Percentiles rank a stretch among this genome's conserved stretches.
Conservation (phyloP, 352 stramenopile genomes). For the Phytopythium sindhum region DNA sequence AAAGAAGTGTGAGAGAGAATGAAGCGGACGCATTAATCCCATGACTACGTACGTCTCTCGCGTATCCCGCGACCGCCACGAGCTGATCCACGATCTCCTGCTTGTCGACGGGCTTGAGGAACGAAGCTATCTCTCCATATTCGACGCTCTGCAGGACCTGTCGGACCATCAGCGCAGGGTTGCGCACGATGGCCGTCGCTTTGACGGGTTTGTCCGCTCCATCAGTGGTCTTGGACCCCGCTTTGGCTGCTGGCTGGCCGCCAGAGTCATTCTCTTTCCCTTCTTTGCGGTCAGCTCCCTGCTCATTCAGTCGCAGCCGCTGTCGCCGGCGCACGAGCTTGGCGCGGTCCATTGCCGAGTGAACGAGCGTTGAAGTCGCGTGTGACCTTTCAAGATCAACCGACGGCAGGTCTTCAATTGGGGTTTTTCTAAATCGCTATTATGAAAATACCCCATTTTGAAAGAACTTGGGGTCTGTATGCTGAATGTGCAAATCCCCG, state of each 20-base stretch:
- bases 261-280: conserved; percentile 16
- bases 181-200: conserved; percentile 6
- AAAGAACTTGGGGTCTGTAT: not conserved
- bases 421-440: not conserved
- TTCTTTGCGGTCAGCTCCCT: conserved; percentile 9
- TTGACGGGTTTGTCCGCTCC: not conserved
- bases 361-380: not conserved
- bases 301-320: conserved; percentile 26
- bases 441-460: not conserved
- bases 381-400: conserved; percentile 11
- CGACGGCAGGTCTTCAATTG: not conserved
- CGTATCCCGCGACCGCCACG: conserved; percentile 35
- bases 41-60: conserved; percentile 30
- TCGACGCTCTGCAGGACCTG: conserved; percentile 48
- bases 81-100: conserved; percentile 46
- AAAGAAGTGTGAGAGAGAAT: not conserved
- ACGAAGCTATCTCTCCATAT: conserved; percentile 34
- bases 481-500: too few relatives aligned
- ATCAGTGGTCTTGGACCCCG: not conserved
- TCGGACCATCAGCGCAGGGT: conserved; percentile 35
- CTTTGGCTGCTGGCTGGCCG: not conserved
- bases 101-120: conserved; percentile 34
- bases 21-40: too few relatives aligned
- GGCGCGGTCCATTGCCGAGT: conserved; percentile 24
- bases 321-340: conserved; percentile 29